Evolutionary conservation across 2,329 filamentous ascomycete genomes (phyloP).

Genomic region (Colletotrichum sp.): DNA sequence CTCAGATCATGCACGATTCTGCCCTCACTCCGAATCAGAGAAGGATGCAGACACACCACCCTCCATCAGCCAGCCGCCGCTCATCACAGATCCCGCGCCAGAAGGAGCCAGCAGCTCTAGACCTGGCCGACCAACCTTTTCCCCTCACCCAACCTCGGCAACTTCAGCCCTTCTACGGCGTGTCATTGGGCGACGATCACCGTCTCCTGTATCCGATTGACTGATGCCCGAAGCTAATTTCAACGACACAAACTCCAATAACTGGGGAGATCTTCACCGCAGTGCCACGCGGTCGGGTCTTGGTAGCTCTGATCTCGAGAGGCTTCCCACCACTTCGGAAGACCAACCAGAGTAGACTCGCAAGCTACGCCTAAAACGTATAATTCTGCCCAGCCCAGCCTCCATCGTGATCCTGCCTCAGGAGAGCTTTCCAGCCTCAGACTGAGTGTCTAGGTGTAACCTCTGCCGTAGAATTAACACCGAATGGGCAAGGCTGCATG

Average conservation of each 20-base stretch:
- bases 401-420: not conserved
- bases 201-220: not conserved
- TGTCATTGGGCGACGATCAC: constrained; percentile 1
- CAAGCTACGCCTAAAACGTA: constrained; percentile 11
- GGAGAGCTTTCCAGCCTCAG: not conserved
- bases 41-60: not conserved
- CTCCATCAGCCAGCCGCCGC: not conserved
- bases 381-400: not conserved
- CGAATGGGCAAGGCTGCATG: not conserved
- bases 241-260: not conserved
- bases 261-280: not conserved
- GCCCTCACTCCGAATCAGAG: not conserved
- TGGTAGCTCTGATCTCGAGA: not conserved
- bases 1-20: not conserved
- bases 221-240: constrained; percentile 1
- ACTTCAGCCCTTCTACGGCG: not conserved
- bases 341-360: not conserved
- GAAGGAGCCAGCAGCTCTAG: not conserved
- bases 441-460: not conserved
- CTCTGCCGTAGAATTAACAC: not conserved
- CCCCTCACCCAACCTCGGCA: constrained; percentile 13
- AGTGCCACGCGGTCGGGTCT: constrained; percentile 2
- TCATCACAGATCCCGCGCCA: not conserved
- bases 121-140: not conserved
- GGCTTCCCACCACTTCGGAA: not conserved